Percentiles rank a stretch among this genome's conserved stretches.
phyloP scores from a whole-genome alignment of 306 rosid genomes.

The Cucumis melo region DNA sequence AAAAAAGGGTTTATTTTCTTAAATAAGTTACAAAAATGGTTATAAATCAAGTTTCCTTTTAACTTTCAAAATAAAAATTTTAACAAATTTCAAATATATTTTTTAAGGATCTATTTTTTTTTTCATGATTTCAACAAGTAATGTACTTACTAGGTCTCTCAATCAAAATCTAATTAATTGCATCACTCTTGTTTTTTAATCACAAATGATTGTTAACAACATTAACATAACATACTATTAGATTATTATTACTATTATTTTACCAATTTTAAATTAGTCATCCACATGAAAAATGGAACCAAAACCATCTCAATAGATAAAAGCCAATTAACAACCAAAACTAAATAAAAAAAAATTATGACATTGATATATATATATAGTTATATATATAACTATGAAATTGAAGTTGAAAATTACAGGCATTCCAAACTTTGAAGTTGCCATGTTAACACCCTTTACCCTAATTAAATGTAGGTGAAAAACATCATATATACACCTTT shows the following conservation, averaged over 20 bases:
- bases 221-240: no score
- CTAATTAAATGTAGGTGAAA: not conserved
- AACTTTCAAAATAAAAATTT: no score
- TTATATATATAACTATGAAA: not conserved
- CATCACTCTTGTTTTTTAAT: no score
- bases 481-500: not conserved
- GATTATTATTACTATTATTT: not conserved
- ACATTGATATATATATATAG: not conserved
- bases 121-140: no score
- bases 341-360: not conserved
- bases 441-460: not conserved
- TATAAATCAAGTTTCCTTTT: no score
- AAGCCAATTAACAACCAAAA: not conserved
- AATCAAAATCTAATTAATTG: no score
- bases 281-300: not conserved
- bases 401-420: not conserved
- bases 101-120: no score
- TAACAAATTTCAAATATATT: no score
- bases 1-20: no score
- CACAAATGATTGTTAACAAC: no score
- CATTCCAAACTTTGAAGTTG: conserved; percentile 2
- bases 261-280: not conserved
- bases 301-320: not conserved
- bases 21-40: no score
- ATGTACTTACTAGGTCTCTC: no score